Conservation (phyloP, 2,329 filamentous ascomycete genomes). For the Pezicula carpinea region DNA sequence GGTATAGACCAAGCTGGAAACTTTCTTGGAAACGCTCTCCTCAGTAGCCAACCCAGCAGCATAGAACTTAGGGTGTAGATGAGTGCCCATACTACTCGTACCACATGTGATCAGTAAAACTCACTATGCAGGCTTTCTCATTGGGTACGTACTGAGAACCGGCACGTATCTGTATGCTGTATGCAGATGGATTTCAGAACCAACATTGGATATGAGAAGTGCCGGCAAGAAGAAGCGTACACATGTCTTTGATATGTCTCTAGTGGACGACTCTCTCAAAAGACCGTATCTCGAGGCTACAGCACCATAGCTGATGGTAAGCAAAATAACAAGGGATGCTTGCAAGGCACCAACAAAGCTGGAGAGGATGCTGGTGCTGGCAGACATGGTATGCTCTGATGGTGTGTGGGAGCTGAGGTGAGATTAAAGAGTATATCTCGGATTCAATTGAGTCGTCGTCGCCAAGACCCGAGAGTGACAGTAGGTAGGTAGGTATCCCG, state of each 20-base stretch:
- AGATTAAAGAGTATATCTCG: background rate
- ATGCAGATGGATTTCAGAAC: slow-evolving; percentile 42
- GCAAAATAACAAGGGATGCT: slow-evolving; percentile 47
- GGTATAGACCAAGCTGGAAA: slow-evolving; percentile 49
- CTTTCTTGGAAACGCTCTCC: slow-evolving; percentile 34
- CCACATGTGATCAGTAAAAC: slow-evolving; percentile 7
- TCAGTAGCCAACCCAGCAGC: slow-evolving; percentile 37
- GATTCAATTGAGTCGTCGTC: no score
- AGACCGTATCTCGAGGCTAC: slow-evolving; percentile 45
- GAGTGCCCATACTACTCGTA: slow-evolving; percentile 48
- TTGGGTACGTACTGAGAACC: slow-evolving; percentile 34
- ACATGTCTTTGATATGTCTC: slow-evolving; percentile 46
- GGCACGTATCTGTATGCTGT: slow-evolving; percentile 44
- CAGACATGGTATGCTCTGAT: background rate
- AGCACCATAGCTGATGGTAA: slow-evolving; percentile 49
- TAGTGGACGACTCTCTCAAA: slow-evolving; percentile 40
- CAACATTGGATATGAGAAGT: slow-evolving; percentile 47
- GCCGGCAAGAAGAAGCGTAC: slow-evolving; percentile 50
- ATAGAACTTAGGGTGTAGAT: slow-evolving; percentile 45
- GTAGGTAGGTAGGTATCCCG: no score
- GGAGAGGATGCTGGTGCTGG: slow-evolving; percentile 7
- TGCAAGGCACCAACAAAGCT: slow-evolving; percentile 48
- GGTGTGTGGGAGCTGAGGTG: background rate
- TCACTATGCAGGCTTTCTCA: background rate
- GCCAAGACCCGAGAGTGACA: no score